phyloP scores from a whole-genome alignment of 2,329 filamentous ascomycete genomes.

The Alternaria postmessia region DNA sequence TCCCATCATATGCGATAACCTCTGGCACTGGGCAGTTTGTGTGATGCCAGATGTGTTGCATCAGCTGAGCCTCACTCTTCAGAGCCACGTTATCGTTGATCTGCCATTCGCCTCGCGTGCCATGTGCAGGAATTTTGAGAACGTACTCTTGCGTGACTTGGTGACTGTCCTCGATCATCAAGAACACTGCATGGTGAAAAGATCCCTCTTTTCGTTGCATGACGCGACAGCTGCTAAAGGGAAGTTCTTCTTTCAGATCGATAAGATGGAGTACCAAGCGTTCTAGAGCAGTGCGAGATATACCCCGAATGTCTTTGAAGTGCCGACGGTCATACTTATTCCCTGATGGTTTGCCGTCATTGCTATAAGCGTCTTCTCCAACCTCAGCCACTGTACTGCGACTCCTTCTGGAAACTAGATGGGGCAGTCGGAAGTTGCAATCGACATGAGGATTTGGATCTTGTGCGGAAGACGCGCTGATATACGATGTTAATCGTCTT shows the following conservation, averaged over 20 bases:
- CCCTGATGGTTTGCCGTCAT: neutral
- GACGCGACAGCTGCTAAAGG: neutral
- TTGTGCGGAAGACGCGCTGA: neutral
- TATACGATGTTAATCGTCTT: neutral
- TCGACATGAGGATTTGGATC: neutral
- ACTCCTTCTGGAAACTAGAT: neutral
- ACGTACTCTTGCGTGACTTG: neutral
- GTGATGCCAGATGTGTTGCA: constrained; percentile 17
- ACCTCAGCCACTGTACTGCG: neutral
- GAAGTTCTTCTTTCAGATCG: neutral
- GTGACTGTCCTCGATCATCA: neutral
- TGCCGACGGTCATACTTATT: constrained; percentile 6
- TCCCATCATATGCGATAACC: constrained; percentile 21
- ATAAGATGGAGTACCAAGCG: neutral
- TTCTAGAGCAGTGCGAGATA: neutral
- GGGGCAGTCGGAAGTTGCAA: neutral
- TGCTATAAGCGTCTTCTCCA: neutral
- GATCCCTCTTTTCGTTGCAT: constrained; percentile 11
- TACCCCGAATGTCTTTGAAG: constrained; percentile 6
- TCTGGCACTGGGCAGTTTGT: constrained; percentile 24
- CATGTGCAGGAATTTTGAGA: constrained; percentile 12
- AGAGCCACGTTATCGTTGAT: constrained; percentile 13
- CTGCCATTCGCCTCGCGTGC: constrained; percentile 8
- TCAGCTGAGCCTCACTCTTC: constrained; percentile 15
- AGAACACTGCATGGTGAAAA: constrained; percentile 17